Evolutionary conservation across 2,329 filamentous ascomycete genomes (phyloP).

Genomic region (Rachicladosporium sp.): DNA sequence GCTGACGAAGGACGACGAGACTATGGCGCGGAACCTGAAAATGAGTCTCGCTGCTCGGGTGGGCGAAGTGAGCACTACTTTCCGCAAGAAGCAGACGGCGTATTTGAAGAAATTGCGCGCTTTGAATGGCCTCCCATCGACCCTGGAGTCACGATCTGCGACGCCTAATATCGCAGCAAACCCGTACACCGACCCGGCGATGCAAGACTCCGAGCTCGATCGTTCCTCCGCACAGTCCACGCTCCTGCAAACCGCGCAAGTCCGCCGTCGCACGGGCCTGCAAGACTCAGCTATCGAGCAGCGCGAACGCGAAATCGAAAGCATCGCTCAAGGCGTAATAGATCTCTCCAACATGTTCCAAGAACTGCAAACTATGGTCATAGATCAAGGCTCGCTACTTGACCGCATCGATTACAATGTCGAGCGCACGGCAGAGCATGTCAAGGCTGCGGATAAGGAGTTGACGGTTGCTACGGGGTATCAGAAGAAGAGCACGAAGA

Average conservation of each 20-base stretch:
- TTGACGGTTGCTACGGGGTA: slow-evolving; percentile 78
- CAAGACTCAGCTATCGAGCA: slow-evolving; percentile 81
- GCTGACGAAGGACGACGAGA: slow-evolving; percentile 74
- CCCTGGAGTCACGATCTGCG: slow-evolving; percentile 36
- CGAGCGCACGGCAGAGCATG: slow-evolving; percentile 84
- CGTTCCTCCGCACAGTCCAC: slow-evolving; percentile 83
- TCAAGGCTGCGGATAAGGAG: slow-evolving; percentile 87
- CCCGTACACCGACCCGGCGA: slow-evolving; percentile 69
- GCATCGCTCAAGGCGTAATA: slow-evolving; percentile 96
- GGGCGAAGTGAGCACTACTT: slow-evolving; percentile 53
- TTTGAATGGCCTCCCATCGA: slow-evolving; percentile 36
- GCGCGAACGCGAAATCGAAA: slow-evolving; percentile 90
- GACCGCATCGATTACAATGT: slow-evolving; percentile 68
- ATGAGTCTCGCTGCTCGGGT: slow-evolving; percentile 25
- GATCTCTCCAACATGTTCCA: slow-evolving; percentile 94
- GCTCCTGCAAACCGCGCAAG: slow-evolving; percentile 56
- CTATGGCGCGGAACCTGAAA: slow-evolving; percentile 93
- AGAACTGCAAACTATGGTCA: slow-evolving; percentile 82
- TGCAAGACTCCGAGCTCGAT: slow-evolving; percentile 89
- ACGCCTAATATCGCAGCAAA: slow-evolving; percentile 33
- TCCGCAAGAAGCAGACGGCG: slow-evolving; percentile 92
- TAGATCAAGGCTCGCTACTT: slow-evolving; percentile 40
- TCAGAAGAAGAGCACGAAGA: slow-evolving; percentile 75
- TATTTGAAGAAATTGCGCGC: slow-evolving; percentile 59
- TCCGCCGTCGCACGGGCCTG: slow-evolving; percentile 47